Evolutionary conservation across 129 eudicot genomes (phyloP).

Genomic region (Apium graveolens): DNA sequence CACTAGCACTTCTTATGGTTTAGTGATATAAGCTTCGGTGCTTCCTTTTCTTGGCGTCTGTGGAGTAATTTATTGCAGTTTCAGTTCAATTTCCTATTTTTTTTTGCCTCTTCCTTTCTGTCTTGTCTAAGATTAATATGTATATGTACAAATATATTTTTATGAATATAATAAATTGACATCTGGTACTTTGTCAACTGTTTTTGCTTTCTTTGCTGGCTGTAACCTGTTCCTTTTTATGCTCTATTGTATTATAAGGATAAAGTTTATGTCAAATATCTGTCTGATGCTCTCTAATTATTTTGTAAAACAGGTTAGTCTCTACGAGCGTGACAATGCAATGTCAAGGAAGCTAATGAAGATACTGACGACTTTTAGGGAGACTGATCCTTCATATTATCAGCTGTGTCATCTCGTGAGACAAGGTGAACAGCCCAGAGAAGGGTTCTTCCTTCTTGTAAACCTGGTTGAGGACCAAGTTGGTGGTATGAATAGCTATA

Average conservation of each 20-base stretch:
- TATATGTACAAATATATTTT: not conserved
- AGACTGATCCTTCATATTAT: slow-evolving; percentile 65
- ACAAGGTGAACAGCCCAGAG: slow-evolving; percentile 97
- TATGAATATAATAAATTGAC: not conserved
- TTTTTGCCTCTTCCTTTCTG: not conserved
- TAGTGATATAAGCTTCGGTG: not conserved
- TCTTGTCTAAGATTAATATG: not conserved
- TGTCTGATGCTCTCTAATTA: not conserved
- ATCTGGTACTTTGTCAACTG: not conserved
- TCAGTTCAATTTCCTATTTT: not conserved
- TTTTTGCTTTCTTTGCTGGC: not conserved
- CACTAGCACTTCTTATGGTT: not conserved
- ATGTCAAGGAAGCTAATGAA: slow-evolving; percentile 59
- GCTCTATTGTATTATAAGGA: not conserved
- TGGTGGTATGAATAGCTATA: slow-evolving; percentile 70
- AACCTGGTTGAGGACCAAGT: slow-evolving; percentile 80
- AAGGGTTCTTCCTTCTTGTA: slow-evolving; percentile 77
- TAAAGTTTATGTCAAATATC: not conserved
- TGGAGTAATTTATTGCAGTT: not conserved
- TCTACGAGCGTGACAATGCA: slow-evolving; percentile 55
- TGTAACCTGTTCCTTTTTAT: not conserved
- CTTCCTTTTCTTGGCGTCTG: not conserved
- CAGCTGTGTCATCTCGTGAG: slow-evolving; percentile 86
- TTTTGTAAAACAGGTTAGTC: slow-evolving; percentile 46
- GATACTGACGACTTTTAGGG: slow-evolving; percentile 48